Conservation (phyloP, 768 basidiomycete genomes). For the Podaxis rugospora region DNA sequence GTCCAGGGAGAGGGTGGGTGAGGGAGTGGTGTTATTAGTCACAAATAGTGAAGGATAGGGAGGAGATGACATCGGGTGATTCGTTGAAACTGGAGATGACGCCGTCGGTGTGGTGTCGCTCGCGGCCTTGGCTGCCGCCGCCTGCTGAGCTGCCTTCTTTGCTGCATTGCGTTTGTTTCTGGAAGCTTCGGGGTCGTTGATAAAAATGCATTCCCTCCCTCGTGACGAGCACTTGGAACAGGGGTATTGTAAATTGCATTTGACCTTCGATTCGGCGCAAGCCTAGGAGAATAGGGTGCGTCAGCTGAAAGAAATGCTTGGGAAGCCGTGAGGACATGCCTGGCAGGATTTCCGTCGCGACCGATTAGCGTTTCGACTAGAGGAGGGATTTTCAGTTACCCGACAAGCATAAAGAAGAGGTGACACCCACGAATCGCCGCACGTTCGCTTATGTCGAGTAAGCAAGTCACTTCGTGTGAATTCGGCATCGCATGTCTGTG, state of each 20-base stretch:
- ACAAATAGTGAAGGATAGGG: conserved; percentile 15
- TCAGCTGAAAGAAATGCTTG: conserved; percentile 4
- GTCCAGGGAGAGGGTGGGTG: conserved; percentile 17
- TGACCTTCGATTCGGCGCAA: conserved; percentile 74
- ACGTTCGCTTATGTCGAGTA: conserved; percentile 67
- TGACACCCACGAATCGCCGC: conserved; percentile 58
- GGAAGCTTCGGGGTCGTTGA: conserved; percentile 42
- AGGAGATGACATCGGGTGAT: conserved; percentile 27
- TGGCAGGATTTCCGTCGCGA: conserved; percentile 68
- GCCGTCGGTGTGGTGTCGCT: conserved; percentile 2
- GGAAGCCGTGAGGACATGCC: conserved; percentile 20
- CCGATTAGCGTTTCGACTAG: conserved; percentile 40
- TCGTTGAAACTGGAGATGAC: conserved; percentile 7
- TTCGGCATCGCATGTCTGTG: conserved; percentile 59
- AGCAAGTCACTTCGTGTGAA: conserved; percentile 74
- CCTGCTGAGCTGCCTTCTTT: conserved; percentile 21
- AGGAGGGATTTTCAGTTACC: conserved; percentile 5
- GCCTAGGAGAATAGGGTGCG: conserved; percentile 27
- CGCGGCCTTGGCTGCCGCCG: neutral
- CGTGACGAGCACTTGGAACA: conserved; percentile 63
- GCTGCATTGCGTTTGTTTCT: conserved; percentile 33
- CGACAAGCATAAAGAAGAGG: conserved; percentile 8
- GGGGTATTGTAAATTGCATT: conserved; percentile 64
- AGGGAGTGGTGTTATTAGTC: conserved; percentile 11
- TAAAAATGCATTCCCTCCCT: conserved; percentile 62